Percentiles rank a stretch among this genome's conserved stretches.
Evolutionary conservation across 768 basidiomycete genomes (phyloP).

Genomic region (Boletus reticuloceps): DNA sequence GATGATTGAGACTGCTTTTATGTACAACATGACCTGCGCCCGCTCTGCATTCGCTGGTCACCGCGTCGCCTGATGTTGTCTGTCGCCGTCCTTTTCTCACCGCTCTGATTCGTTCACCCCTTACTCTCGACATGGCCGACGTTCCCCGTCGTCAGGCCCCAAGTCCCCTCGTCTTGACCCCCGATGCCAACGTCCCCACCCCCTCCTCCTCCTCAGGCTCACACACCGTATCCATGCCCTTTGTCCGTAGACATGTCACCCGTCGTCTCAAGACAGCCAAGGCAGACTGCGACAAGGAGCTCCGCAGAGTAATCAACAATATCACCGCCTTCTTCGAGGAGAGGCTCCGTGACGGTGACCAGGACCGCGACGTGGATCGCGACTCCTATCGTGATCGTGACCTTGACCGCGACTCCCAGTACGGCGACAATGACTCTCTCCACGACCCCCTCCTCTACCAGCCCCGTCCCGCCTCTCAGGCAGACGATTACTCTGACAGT

Average conservation of each 20-base stretch:
- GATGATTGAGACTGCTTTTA: neutral
- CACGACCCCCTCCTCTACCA: conserved; percentile 63
- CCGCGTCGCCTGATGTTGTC: conserved; percentile 8
- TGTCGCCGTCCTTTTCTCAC: neutral
- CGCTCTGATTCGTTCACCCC: neutral
- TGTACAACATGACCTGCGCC: too few species aligned
- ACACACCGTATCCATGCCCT: conserved; percentile 88
- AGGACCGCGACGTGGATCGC: conserved; percentile 59
- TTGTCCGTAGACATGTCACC: conserved; percentile 90
- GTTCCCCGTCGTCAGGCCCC: conserved; percentile 53
- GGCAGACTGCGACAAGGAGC: conserved; percentile 94
- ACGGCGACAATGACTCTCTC: conserved; percentile 52
- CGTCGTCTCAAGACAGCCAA: conserved; percentile 92
- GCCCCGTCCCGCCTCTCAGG: conserved; percentile 52
- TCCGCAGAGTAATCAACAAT: conserved; percentile 88
- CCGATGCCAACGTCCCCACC: conserved; percentile 41
- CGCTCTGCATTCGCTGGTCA: neutral
- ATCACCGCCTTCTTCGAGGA: conserved; percentile 96
- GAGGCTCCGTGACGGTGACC: conserved; percentile 74
- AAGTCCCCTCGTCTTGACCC: conserved; percentile 78
- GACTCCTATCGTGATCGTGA: conserved; percentile 50
- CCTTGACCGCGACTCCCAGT: conserved; percentile 57
- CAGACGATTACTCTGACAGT: conserved; percentile 78
- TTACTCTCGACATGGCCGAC: conserved; percentile 27
- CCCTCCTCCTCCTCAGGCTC: conserved; percentile 44